These are phyloP conservation scores for Aschersonia sp. DNA, from an alignment of 2,329 filamentous ascomycete genomes.

Conservation along the genomic window DNA sequence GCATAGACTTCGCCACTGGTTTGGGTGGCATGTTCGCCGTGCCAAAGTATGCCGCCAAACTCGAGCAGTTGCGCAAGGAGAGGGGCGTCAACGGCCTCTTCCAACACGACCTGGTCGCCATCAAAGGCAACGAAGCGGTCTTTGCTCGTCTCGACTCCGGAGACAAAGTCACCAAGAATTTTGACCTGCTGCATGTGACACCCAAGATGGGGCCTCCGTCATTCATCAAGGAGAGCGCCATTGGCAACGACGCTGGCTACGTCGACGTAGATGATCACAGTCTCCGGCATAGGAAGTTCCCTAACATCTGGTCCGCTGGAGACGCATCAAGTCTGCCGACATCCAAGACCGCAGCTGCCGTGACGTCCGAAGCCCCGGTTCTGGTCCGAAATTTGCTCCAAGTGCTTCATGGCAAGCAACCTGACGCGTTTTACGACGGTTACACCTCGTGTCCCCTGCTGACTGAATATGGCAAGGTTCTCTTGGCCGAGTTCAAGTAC, in stretches of 20 bases:
- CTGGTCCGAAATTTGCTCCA: conserved; percentile 33
- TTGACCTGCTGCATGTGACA: conserved; percentile 41
- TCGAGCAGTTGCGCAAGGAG: conserved; percentile 38
- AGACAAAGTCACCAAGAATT: conserved; percentile 27
- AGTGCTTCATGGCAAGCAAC: conserved; percentile 27
- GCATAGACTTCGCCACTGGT: conserved; percentile 40
- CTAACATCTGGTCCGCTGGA: conserved; percentile 44
- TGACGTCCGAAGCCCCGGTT: conserved; percentile 35
- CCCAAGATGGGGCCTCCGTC: conserved; percentile 45
- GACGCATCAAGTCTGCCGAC: conserved; percentile 46
- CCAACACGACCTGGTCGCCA: conserved; percentile 37
- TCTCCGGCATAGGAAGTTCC: conserved; percentile 35
- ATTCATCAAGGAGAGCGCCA: conserved; percentile 35
- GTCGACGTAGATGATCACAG: conserved; percentile 42
- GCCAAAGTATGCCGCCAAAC: conserved; percentile 39
- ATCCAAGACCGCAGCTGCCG: conserved; percentile 39
- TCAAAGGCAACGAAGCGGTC: conserved; percentile 37
- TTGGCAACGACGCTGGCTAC: conserved; percentile 40
- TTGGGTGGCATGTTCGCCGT: conserved; percentile 45
- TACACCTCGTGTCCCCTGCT: conserved; percentile 41
- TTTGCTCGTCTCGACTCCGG: conserved; percentile 30
- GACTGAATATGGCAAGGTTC: conserved; percentile 45
- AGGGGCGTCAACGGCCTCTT: conserved; percentile 43
- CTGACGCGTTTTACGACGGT: conserved; percentile 32
- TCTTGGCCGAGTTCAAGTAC: conserved; percentile 53